Evolutionary conservation across 371 early-diverging fungal species (phyloP).

Genomic region (Blastocladiella emersonii): DNA sequence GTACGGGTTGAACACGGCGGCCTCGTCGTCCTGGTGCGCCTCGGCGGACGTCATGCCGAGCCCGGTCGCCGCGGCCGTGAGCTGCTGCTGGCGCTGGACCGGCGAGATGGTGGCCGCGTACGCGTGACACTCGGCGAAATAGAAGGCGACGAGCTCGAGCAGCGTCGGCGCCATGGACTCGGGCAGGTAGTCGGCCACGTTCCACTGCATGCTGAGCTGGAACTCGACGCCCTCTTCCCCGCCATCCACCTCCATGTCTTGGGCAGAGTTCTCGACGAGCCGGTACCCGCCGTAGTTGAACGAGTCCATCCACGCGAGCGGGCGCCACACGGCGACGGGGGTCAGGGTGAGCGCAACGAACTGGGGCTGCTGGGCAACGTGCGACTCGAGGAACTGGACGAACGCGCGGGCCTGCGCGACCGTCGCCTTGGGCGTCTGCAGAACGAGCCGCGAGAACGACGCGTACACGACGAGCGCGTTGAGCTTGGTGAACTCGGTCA

Average conservation of each 20-base stretch:
- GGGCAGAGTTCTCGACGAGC: slow-evolving; percentile 8
- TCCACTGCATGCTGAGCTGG: slow-evolving; percentile 65
- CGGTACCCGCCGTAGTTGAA: slow-evolving; percentile 74
- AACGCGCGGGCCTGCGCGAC: neutral
- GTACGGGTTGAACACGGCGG: too few species aligned
- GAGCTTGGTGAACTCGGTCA: slow-evolving; percentile 58
- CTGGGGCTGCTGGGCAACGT: neutral
- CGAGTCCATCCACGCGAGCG: slow-evolving; percentile 84
- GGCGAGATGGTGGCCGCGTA: neutral
- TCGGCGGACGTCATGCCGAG: neutral
- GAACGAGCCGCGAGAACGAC: slow-evolving; percentile 58
- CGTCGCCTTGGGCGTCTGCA: slow-evolving; percentile 52
- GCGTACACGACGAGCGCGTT: slow-evolving; percentile 68
- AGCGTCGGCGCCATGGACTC: slow-evolving; percentile 53
- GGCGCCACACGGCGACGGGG: slow-evolving; percentile 53
- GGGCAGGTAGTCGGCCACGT: slow-evolving; percentile 73
- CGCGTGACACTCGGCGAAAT: slow-evolving; percentile 16
- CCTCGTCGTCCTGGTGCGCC: too few species aligned
- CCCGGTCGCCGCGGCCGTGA: neutral
- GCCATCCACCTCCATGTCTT: neutral
- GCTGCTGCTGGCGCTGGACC: slow-evolving; percentile 4
- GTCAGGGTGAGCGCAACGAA: slow-evolving; percentile 30
- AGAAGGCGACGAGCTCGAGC: slow-evolving; percentile 32
- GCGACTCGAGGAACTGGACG: neutral
- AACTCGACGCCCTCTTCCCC: neutral